A percentile compares a stretch with the other conserved stretches of the same genome.
phyloP scores from a whole-genome alignment of 1,139 yeast genomes.

The Suhomyces taliae region DNA sequence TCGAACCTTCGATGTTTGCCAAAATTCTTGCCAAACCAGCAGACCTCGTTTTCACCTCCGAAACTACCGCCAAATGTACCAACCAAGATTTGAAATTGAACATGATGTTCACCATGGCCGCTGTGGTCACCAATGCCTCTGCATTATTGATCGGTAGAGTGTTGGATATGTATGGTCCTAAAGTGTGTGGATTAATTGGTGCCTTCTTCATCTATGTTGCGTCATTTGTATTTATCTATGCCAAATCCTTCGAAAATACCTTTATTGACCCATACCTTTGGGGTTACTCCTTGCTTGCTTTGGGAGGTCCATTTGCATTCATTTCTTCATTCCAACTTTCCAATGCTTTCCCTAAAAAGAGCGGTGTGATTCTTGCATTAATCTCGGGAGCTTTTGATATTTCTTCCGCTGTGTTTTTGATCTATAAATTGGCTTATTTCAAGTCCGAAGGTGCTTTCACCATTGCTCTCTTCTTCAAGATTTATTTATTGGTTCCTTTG shows the following conservation, averaged over 20 bases:
- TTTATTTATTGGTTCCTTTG: slow-evolving; percentile 40
- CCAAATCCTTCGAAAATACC: slow-evolving; percentile 18
- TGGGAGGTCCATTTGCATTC: slow-evolving; percentile 49
- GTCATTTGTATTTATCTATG: slow-evolving; percentile 38
- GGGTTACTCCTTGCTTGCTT: slow-evolving; percentile 43
- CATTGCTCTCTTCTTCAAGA: slow-evolving; percentile 33
- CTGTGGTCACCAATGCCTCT: slow-evolving; percentile 45
- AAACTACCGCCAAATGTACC: slow-evolving; percentile 24
- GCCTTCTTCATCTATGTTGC: slow-evolving; percentile 39
- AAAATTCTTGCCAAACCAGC: slow-evolving; percentile 3
- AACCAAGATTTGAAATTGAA: slow-evolving; percentile 46
- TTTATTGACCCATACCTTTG: slow-evolving; percentile 41
- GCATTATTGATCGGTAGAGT: slow-evolving; percentile 43
- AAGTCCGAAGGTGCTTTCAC: slow-evolving; percentile 29
- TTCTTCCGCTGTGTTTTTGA: slow-evolving; percentile 45
- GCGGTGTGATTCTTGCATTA: slow-evolving; percentile 45
- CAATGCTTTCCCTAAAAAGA: slow-evolving; percentile 41
- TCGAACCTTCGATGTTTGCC: slow-evolving; percentile 1
- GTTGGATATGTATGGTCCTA: slow-evolving; percentile 45
- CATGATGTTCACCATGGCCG: slow-evolving; percentile 48
- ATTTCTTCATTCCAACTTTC: slow-evolving; percentile 49
- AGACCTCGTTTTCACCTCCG: slow-evolving; percentile 1
- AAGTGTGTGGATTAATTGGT: slow-evolving; percentile 44
- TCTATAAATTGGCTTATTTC: slow-evolving; percentile 35
- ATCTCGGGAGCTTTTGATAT: slow-evolving; percentile 51